Evolutionary conservation across 2,329 filamentous ascomycete species (phyloP), one percentile per base, ranked within the genome.

Genomic region (Fusarium sp.): DNA sequence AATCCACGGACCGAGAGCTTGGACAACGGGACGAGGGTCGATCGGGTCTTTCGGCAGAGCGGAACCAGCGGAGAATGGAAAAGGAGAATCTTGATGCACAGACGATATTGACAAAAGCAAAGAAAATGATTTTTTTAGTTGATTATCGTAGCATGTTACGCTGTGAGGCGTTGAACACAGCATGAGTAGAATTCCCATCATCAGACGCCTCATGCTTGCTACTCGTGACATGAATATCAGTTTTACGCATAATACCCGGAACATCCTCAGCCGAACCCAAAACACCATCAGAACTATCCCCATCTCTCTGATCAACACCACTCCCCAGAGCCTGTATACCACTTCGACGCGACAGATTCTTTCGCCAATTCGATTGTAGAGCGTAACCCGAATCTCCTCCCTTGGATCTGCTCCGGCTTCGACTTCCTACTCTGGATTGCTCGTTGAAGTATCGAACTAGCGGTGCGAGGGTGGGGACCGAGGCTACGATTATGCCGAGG

Each of bases 381-480:
- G 76, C 78, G 58, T 81, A 81, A 6, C 62, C 69, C 27, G 69
- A 77, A 9, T 68, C 71, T 37, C 54, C 59, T 37, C 54, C 59
- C 31, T 73, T 66, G 0, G 60, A 63, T 7, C 56, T 70, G 42
- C 74, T 72, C 7, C 72, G 63, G 47, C 66, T 64, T 35, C 66
- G 29, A 31, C 64, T 77, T 11, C 77, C 75, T 9, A 67, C 66
- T 4, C 77, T 73, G 9, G 77, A 76, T 71, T 75, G 76, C 37
- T 81, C 81, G 29, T 77, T 74, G 50, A 82, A 82, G 67, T 80
- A 82, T 24, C 77, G 79, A 68, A 86, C 78, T 1, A 86, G 78
- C 3, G 85, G 85, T 0, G 82, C 82, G n/a, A 86, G 82, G 0
- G 84, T 83, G 8, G 85, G 85, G 11, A 86, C 75, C 62, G 81